phyloP scores from a whole-genome alignment of 129 eudicot genomes.

The Heracleum sosnowskyi region DNA sequence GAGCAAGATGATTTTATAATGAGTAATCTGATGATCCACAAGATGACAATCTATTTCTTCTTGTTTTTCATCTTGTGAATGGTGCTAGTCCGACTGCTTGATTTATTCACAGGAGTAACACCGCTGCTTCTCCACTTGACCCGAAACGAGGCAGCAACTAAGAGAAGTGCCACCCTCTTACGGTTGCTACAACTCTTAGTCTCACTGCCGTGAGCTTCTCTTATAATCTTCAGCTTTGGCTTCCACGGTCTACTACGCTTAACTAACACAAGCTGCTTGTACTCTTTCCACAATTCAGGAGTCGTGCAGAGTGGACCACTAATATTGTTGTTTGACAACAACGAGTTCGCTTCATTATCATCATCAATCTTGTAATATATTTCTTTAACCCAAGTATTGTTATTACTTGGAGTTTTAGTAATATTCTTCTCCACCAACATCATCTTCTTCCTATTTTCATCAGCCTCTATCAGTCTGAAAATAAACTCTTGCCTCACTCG shows the following conservation, averaged over 20 bases:
- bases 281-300: constrained; percentile 47
- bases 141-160: neutral
- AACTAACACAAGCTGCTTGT: constrained; percentile 39
- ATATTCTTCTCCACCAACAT: neutral
- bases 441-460: neutral
- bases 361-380: neutral
- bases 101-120: neutral
- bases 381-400: neutral
- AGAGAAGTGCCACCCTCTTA: neutral
- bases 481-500: constrained; percentile 8
- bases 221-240: constrained; percentile 61
- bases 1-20: too few species aligned
- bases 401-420: too few species aligned
- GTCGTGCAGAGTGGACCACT: constrained; percentile 34
- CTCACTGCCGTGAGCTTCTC: constrained; percentile 18
- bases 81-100: neutral
- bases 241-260: constrained; percentile 39
- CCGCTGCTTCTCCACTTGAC: neutral
- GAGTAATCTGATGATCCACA: too few species aligned
- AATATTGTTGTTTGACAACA: too few species aligned
- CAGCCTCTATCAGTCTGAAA: neutral
- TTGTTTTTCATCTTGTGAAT: neutral
- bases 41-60: neutral
- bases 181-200: neutral
- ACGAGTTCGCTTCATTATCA: neutral